phyloP scores from a whole-genome alignment of 768 basidiomycete genomes.

The Russula sp. region DNA sequence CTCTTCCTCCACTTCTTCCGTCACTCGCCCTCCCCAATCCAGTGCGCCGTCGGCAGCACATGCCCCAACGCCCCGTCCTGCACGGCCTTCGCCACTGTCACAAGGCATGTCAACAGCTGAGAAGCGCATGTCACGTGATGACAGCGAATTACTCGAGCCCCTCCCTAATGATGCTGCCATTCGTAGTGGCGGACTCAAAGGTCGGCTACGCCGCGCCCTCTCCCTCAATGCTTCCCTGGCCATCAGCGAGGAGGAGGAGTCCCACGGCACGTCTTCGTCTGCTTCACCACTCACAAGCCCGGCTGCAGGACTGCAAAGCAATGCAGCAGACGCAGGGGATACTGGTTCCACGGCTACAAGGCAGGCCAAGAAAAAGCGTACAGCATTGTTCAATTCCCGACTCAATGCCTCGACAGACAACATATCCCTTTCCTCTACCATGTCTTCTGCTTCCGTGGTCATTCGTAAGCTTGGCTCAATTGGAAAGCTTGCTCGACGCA shows the following conservation, averaged over 20 bases:
- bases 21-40: slow-evolving; percentile 28
- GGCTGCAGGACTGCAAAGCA: slow-evolving; percentile 20
- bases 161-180: slow-evolving; percentile 31
- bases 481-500: slow-evolving; percentile 81
- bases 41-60: slow-evolving; percentile 27
- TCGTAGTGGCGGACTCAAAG: slow-evolving; percentile 68
- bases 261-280: slow-evolving; percentile 31
- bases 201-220: slow-evolving; percentile 64
- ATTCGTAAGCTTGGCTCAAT: slow-evolving; percentile 91
- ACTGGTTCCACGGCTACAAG: slow-evolving; percentile 28
- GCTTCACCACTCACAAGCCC: slow-evolving; percentile 2
- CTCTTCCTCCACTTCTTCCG: slow-evolving; percentile 36
- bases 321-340: slow-evolving; percentile 26
- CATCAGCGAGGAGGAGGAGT: slow-evolving; percentile 48
- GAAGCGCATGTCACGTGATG: slow-evolving; percentile 71
- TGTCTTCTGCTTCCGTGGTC: slow-evolving; percentile 92
- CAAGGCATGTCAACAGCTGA: slow-evolving; percentile 60
- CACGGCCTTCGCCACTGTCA: slow-evolving; percentile 57
- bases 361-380: slow-evolving; percentile 56
- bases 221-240: slow-evolving; percentile 53
- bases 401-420: slow-evolving; percentile 89
- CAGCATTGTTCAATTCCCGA: slow-evolving; percentile 77
- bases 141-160: slow-evolving; percentile 52
- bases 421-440: slow-evolving; percentile 91
- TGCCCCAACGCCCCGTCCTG: slow-evolving; percentile 27